Base-by-base conservation (phyloP, 306 rosid genomes). In the Prinsepia uniflora region DNA sequence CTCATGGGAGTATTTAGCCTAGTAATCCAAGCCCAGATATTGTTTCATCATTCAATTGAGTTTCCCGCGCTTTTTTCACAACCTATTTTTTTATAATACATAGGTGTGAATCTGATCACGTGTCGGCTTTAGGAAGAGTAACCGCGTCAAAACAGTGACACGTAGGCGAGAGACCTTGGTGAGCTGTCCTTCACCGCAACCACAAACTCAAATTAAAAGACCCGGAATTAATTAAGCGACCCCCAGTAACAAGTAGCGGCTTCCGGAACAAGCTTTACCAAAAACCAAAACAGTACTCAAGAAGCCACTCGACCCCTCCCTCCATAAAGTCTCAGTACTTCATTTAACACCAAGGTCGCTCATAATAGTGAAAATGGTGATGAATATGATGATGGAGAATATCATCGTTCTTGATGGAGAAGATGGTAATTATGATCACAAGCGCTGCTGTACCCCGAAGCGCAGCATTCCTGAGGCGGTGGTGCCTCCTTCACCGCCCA, bases 401-500 rank as follows among this genome's bases (percentile, higher is more conserved):
- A 30, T 30, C 36, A 30, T 30, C 36, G 4, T 30, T 30, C 4
- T 30, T 30, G 70, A 44, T 7, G 58, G 17, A 13, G 62, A 58
- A 24, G 67, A 54, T 5, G 36, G 11, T 12, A 17, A 57, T 57
- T 53, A 53, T 18, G 57, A 53, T 30, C 36, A 30, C 22, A 17
- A 53, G 7, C 65, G 91, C 0, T 88, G 82, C 65, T 63, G 88
- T 0, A 88, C 92, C 5, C 96, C 97, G n/a, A 81, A 79, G 30
- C 75, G 87, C 58, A 36, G 74, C 53, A 89, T 91, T n/a, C 84
- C 62, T 2, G 59, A 57, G 80, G 70, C 78, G 47, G 42, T 61
- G 73, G 82, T 24, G 53, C 89, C 96, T 0, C 91, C 91, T 7
- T 91, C 92, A 0, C 81, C 92, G 3, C 90, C 91, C 0, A 91